Percentiles rank a stretch among this genome's conserved stretches.
Conservation (phyloP, 139 green algal genomes). For the Picochlorum costavermella region DNA sequence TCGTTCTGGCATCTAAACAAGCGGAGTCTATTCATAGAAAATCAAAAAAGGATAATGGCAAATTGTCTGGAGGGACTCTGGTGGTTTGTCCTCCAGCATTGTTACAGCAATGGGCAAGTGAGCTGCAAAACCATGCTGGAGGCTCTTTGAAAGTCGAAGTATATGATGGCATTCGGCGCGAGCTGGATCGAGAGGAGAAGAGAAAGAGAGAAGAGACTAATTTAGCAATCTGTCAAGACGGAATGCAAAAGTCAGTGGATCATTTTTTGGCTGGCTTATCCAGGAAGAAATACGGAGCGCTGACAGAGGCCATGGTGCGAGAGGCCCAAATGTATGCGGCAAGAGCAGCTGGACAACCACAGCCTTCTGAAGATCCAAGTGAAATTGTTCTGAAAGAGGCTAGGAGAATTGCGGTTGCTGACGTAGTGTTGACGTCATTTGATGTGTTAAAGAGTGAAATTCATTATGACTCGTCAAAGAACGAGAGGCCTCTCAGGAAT, state of each 20-base stretch:
- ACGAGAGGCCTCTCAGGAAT: not conserved
- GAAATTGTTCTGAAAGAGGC: not conserved
- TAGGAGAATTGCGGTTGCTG: conserved; percentile 53
- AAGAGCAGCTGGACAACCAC: not conserved
- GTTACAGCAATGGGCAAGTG: conserved; percentile 58
- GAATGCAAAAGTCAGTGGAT: not conserved
- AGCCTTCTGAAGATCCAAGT: not conserved
- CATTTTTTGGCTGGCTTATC: not conserved
- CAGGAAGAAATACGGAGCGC: not conserved
- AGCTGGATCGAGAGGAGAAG: not conserved
- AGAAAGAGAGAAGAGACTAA: not conserved
- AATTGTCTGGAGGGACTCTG: conserved; percentile 32
- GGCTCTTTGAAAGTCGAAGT: conserved; percentile 39
- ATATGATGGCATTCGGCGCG: conserved; percentile 44
- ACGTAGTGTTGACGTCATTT: conserved; percentile 89
- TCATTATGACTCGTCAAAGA: conserved; percentile 29
- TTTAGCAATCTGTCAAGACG: not conserved
- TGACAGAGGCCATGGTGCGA: not conserved
- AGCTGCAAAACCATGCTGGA: conserved; percentile 40
- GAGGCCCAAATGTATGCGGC: not conserved
- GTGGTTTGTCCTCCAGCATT: conserved; percentile 58
- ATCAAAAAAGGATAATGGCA: not conserved
- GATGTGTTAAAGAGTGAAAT: conserved; percentile 74
- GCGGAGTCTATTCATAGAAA: not conserved
- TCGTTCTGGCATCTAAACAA: conserved; percentile 23